These are phyloP conservation scores for Ceratocystis albifundus DNA, from an alignment of 2,329 filamentous ascomycete species.

Conservation along the genomic window DNA sequence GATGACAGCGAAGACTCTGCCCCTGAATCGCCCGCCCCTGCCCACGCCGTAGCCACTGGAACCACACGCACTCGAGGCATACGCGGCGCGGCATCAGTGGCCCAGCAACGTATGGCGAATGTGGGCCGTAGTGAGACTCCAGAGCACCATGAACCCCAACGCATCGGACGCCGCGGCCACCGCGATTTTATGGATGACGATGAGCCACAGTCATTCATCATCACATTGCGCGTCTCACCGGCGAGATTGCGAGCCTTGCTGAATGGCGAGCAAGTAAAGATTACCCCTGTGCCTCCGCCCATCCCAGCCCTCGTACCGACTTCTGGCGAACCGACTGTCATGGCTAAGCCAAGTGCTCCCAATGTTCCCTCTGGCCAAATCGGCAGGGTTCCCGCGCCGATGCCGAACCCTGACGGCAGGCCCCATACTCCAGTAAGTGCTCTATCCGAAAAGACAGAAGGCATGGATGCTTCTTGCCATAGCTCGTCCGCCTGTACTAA, in stretches of 20 bases:
- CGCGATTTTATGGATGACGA: constrained; percentile 68
- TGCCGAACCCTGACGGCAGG: constrained; percentile 46
- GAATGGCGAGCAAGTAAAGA: constrained; percentile 35
- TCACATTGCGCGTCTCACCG: constrained; percentile 63
- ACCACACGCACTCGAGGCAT: constrained; percentile 80
- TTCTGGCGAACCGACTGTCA: constrained; percentile 1
- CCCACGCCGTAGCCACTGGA: constrained; percentile 49
- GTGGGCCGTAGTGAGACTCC: constrained; percentile 79
- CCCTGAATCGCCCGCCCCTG: constrained; percentile 69
- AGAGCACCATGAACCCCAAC: constrained; percentile 61
- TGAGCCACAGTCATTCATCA: constrained; percentile 55
- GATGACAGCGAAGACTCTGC: constrained; percentile 84
- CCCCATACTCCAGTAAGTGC: constrained; percentile 49
- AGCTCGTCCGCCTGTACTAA: not conserved
- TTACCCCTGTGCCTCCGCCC: constrained; percentile 25
- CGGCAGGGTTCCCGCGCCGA: constrained; percentile 57
- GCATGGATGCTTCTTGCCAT: not conserved
- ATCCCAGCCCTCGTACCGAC: constrained; percentile 13
- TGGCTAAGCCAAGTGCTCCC: constrained; percentile 23
- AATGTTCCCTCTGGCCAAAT: constrained; percentile 42
- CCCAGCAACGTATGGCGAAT: constrained; percentile 77
- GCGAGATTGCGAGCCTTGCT: constrained; percentile 59
- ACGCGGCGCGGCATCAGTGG: constrained; percentile 75
- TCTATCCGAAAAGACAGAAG: not conserved
- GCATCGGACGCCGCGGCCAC: constrained; percentile 50